Base-by-base conservation (phyloP, 108 stramenopile species). In the Cyclotella sp. region DNA sequence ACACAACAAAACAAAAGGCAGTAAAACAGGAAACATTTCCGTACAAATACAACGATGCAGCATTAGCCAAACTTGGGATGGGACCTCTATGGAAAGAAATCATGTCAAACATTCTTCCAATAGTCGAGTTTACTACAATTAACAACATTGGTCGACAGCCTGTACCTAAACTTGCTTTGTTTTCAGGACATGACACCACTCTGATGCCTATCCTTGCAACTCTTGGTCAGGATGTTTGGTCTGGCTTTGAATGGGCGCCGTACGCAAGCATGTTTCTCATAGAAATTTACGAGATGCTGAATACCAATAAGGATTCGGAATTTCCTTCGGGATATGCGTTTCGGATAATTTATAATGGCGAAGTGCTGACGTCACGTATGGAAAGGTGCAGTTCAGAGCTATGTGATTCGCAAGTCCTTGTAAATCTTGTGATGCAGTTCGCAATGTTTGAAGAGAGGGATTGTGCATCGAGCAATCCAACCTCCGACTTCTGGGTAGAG, bases 141-240 rank as follows among this genome's bases (percentile, higher is more conserved):
- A 59, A 76, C 44, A 43, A 68, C 15, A 64, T 64, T 42, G 42
- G 34, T 21, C 76, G 69, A 40, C 0, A 46, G 22, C 44, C 44
- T 10, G 49, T 73, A 11, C 79, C 87, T 19, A 84, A 86, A 55
- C 59, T 94, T 21, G 81, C 88, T 10, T 58, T 94, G 9, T 89
- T 88, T 82, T 85, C 89, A 0, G 96, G 93, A 28, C 93, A 97
- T 68, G 96, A 97, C 67, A 91, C 92, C 10, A 97, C 96, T 41
- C 57, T 97, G 14, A 91, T 93, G 87, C 90, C 90, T 10, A 43
- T 97, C 22, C 73, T 97, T 53, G 93, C 93, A 11, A 84, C 91
- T 11, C 73, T 95, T 34, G 88, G 89, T 9, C 63, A 84, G 3
- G 29, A 78, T 24, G 80, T 93, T 15, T 93, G 90, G 89, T 77